These are phyloP conservation scores for Cynara cardunculus DNA, from an alignment of 129 eudicot genomes.

Conservation along the genomic window DNA sequence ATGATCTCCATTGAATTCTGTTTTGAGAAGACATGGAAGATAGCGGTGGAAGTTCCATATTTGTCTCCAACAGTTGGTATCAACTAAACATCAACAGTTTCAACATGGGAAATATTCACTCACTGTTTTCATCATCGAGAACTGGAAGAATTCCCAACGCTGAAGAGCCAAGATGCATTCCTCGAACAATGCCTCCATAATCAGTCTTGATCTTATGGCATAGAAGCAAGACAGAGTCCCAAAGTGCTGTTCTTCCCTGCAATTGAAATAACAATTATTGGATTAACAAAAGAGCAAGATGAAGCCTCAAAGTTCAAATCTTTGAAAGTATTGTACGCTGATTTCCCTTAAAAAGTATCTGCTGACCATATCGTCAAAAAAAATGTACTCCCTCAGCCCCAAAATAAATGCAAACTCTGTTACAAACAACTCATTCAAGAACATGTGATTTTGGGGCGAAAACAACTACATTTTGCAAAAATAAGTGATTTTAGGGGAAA, in stretches of 20 bases:
- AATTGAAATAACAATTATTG: constrained; percentile 11
- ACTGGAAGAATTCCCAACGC: constrained; percentile 76
- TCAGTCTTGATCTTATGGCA: constrained; percentile 71
- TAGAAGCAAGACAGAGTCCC: constrained; percentile 92
- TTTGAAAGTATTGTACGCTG: not conserved
- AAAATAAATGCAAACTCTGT: not conserved
- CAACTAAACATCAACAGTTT: not conserved
- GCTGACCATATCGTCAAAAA: not conserved
- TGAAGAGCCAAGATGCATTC: constrained; percentile 89
- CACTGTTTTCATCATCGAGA: constrained; percentile 60
- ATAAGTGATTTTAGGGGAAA: not conserved
- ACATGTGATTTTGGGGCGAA: too few relatives aligned
- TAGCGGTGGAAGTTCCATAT: too few relatives aligned
- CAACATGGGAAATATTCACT: constrained; percentile 28
- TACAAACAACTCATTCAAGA: not conserved
- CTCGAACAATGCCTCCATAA: constrained; percentile 73
- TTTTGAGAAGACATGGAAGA: not conserved
- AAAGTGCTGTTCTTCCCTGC: constrained; percentile 93
- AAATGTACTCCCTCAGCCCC: too few relatives aligned
- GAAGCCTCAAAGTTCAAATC: not conserved
- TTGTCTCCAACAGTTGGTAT: not conserved
- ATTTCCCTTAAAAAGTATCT: not conserved
- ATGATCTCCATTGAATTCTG: not conserved
- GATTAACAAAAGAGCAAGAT: not conserved
- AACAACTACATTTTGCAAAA: not conserved